Base-by-base conservation (phyloP, 257 asterid genomes). In the Solanum rostratum region DNA sequence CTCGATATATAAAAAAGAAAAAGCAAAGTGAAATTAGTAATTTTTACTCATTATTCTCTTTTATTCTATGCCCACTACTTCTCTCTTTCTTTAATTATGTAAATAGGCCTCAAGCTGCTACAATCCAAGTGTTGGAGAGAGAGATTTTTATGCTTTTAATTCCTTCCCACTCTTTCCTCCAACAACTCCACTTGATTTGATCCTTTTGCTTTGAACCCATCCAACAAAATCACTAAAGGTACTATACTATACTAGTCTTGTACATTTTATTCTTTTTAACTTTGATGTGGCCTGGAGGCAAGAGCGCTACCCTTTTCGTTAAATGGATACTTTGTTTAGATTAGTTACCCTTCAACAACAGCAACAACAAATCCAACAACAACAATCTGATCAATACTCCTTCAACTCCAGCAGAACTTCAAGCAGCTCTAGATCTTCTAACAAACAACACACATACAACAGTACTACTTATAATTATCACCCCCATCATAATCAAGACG, bases 241-340 rank as follows among this genome's bases (percentile, higher is more conserved):
- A 54, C 52, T 68, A 33, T 33, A 33, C 37, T 33, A 33, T 33
- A 49, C 43, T 59, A 81, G 86, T 84, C 60, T 57, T 85, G 60
- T 49, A 30, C 22, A 30, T 84, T 57, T 57, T 33, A 41, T 73
- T 59, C 33, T 73, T 84, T 63, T 82, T 57, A 85, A 86, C 87
- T 86, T 89, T 88, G 85, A 91, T 90, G 94, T 85, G 95, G 70
- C 70, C 55, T 18, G 94, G 92, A 9, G 16, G 79, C 10, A 20
- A 68, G 78, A 68, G 50, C n/a, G 2, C 4, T 57, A 12, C 4
- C 88, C 87, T 89, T 87, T 82, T 50, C 71, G 84, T 85, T 91
- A 94, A 90, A 96, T 96, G 99, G 99, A 96, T 92, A 94, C 99
- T 88, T 91, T 96, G 97, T 96, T 93, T 84, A 92, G 98, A 90